Evolutionary conservation across 331 rosid genomes (phyloP).

Genomic region (Ulmus americana): DNA sequence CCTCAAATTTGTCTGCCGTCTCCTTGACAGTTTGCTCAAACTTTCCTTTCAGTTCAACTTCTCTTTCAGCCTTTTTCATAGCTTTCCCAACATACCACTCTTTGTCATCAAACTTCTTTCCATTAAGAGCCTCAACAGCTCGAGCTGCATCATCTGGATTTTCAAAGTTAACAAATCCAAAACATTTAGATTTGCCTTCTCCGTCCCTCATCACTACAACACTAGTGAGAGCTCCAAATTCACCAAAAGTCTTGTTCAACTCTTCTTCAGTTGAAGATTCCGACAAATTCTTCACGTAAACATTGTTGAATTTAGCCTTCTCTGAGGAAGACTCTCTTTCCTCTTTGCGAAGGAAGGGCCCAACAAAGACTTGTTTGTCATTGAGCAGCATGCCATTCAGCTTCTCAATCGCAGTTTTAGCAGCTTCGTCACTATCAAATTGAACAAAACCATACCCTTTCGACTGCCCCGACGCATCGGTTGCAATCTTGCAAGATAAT

Average conservation of each 20-base stretch:
- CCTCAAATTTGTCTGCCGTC: conserved; percentile 24
- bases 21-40: conserved; percentile 29
- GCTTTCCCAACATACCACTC: conserved; percentile 36
- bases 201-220: conserved; percentile 32
- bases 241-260: conserved; percentile 20
- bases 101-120: conserved; percentile 27
- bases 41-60: conserved; percentile 24
- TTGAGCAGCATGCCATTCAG: conserved; percentile 34
- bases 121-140: conserved; percentile 26
- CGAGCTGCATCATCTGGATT: conserved; percentile 25
- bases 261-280: conserved; percentile 25
- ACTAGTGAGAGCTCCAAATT: conserved; percentile 26
- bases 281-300: conserved; percentile 27
- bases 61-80: conserved; percentile 30
- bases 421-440: conserved; percentile 28
- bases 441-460: conserved; percentile 32
- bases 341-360: conserved; percentile 29
- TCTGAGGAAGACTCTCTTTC: conserved; percentile 23
- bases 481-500: conserved; percentile 28
- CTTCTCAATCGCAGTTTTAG: conserved; percentile 26
- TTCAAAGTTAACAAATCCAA: conserved; percentile 38
- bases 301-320: conserved; percentile 26
- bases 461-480: conserved; percentile 26
- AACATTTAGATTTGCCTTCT: conserved; percentile 31
- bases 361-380: conserved; percentile 33